A percentile compares a stretch with the other conserved stretches of the same genome.
phyloP scores from a whole-genome alignment of 2,329 filamentous ascomycete genomes.

The Hymenoscyphus occultus region DNA sequence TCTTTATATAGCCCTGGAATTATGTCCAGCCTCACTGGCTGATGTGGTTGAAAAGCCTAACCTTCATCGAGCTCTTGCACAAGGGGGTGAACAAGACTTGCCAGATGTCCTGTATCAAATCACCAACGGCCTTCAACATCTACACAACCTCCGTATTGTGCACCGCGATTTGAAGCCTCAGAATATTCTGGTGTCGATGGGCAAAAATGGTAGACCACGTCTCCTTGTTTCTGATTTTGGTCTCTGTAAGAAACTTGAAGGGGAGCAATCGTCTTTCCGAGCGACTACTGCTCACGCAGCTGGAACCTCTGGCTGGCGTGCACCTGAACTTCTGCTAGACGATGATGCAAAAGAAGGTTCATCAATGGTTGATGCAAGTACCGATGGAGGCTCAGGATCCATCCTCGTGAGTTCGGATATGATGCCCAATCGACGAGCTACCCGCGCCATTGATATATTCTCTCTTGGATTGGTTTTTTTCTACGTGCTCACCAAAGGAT shows the following conservation, averaged over 20 bases:
- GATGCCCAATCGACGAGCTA: constrained; percentile 72
- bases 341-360: constrained; percentile 60
- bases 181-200: constrained; percentile 85
- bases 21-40: constrained; percentile 89
- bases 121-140: constrained; percentile 79
- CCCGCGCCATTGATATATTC: constrained; percentile 95
- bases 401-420: constrained; percentile 56
- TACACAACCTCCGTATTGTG: constrained; percentile 90
- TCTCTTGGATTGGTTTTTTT: constrained; percentile 97
- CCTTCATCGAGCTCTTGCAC: constrained; percentile 65
- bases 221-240: constrained; percentile 97
- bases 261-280: constrained; percentile 89
- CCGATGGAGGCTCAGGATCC: constrained; percentile 59
- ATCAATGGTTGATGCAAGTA: constrained; percentile 48
- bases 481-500: constrained; percentile 92
- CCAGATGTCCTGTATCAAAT: constrained; percentile 84
- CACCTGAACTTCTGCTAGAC: constrained; percentile 84
- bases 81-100: constrained; percentile 70
- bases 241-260: constrained; percentile 93
- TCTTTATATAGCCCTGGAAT: constrained; percentile 91
- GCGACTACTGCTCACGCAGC: constrained; percentile 91
- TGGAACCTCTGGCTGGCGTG: constrained; percentile 94
- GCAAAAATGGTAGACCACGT: constrained; percentile 68
- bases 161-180: constrained; percentile 97
- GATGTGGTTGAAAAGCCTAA: constrained; percentile 81